Evolutionary conservation across 2,329 filamentous ascomycete genomes (phyloP).

Genomic region (Neofusicoccum ribis): DNA sequence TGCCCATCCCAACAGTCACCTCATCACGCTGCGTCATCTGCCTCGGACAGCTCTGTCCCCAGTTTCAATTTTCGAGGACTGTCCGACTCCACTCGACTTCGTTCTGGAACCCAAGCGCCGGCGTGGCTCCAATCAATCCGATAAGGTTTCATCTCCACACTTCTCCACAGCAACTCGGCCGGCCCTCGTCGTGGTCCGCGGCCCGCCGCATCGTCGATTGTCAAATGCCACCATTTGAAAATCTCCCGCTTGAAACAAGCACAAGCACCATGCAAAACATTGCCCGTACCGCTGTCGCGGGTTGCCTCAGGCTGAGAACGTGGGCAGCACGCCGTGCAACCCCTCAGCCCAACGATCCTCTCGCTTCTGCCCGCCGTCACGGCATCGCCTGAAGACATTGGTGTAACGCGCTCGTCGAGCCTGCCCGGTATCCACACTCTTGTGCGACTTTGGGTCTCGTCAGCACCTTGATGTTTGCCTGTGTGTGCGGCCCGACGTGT

Average conservation of each 20-base stretch:
- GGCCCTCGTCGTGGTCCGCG: slow-evolving; percentile 5
- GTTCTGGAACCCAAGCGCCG: not conserved
- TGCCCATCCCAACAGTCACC: not conserved
- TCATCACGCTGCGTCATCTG: slow-evolving; percentile 4
- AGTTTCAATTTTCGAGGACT: not conserved
- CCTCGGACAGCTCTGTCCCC: not conserved
- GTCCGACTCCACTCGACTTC: slow-evolving; percentile 9
- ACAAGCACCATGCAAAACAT: slow-evolving; percentile 14
- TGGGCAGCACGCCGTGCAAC: slow-evolving; percentile 17
- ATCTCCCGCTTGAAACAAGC: slow-evolving; percentile 3
- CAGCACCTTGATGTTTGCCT: not conserved
- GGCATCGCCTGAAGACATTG: not conserved
- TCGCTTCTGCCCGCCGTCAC: slow-evolving; percentile 12
- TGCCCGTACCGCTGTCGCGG: slow-evolving; percentile 8
- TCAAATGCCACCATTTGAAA: not conserved
- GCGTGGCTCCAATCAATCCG: slow-evolving; percentile 17
- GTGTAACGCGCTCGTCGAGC: slow-evolving; percentile 10
- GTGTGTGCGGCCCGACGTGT: not conserved
- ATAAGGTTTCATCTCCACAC: slow-evolving; percentile 10
- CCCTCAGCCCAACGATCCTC: not conserved
- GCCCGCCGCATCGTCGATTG: slow-evolving; percentile 8
- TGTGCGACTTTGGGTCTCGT: slow-evolving; percentile 7
- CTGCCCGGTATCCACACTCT: not conserved
- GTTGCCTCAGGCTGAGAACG: slow-evolving; percentile 17
- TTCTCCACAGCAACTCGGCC: not conserved